Evolutionary conservation across 176 grass and related monocot species (phyloP), one percentile per base, ranked within the genome.

Genomic region (Musa itinerans): DNA sequence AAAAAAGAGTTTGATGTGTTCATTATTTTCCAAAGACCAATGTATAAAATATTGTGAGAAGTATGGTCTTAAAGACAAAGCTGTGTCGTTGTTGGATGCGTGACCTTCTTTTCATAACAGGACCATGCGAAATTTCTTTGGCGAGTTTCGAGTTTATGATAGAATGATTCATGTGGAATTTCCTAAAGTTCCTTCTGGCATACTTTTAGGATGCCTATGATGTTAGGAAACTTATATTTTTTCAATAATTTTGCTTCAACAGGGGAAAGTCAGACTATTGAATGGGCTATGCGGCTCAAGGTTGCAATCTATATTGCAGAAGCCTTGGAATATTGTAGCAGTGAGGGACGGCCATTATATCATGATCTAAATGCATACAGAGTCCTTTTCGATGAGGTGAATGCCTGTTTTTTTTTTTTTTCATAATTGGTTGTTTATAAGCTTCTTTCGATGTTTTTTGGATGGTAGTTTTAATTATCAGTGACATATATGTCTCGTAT

Each of bases 191-290:
- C 15, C 57, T 61, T 61, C 3, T 57, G 17, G 17, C 15, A 19
- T 61, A 20, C 57, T 61, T 61, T 61, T n/a, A 61, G 19, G 57
- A 43, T 61, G 17, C 57, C 57, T 61, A 17, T 19, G 16, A 61
- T n/a, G 12, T 17, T 67, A 14, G 10, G 12, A 8, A 67, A 12
- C 24, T 14, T 78, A 63, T 82, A 64, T 77, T 20, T 34, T 34
- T 27, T 69, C 84, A 11, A 69, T 65, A 3, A 17, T 58, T 69
- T 63, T 50, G 48, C 72, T 54, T 82, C 72, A 87, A 51, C 86
- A 97, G 93, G 90, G 90, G 93, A 97, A 88, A 93, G 83, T 53
- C 93, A 97, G 79, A 89, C 93, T 74, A 84, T 97, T 74, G 93
- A 97, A 83, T 97, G 93, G 93, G 88, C 90, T 65, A 97, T 97